phyloP scores from a whole-genome alignment of 768 basidiomycete species.

The Lentinula lateritia region DNA sequence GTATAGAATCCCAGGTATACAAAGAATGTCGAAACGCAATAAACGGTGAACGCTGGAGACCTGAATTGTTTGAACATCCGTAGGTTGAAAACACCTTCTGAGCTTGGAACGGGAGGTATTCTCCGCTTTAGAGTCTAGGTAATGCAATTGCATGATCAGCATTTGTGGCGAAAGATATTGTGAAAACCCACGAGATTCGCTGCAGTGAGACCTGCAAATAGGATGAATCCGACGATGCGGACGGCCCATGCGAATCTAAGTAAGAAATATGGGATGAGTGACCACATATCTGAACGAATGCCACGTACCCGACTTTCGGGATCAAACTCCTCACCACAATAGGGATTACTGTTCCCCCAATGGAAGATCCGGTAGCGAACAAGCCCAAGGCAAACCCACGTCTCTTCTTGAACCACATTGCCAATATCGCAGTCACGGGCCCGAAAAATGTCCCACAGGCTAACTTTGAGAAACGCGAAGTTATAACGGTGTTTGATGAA shows the following conservation, averaged over 20 bases:
- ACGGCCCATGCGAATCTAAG: conserved; percentile 75
- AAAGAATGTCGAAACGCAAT: conserved; percentile 50
- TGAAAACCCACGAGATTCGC: conserved; percentile 41
- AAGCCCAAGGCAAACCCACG: conserved; percentile 60
- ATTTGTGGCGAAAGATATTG: not conserved
- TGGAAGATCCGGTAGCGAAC: conserved; percentile 57
- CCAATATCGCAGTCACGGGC: conserved; percentile 50
- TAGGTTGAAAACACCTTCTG: conserved; percentile 47
- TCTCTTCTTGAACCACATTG: conserved; percentile 70
- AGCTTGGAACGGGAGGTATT: conserved; percentile 50
- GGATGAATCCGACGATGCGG: conserved; percentile 62
- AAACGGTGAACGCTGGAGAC: conserved; percentile 41
- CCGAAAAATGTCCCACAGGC: conserved; percentile 58
- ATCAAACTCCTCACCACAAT: conserved; percentile 54
- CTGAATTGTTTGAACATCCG: conserved; percentile 47
- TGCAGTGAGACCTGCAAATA: conserved; percentile 43
- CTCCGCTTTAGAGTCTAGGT: conserved; percentile 25
- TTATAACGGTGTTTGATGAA: conserved; percentile 10
- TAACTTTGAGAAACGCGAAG: conserved; percentile 22
- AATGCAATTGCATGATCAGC: conserved; percentile 23
- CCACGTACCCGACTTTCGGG: conserved; percentile 33
- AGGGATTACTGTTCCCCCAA: conserved; percentile 68
- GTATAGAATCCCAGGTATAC: conserved; percentile 70
- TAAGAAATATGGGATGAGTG: not conserved
- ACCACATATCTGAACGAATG: not conserved